phyloP scores from a whole-genome alignment of 2,329 filamentous ascomycete species.

The Colletotrichum lini region DNA sequence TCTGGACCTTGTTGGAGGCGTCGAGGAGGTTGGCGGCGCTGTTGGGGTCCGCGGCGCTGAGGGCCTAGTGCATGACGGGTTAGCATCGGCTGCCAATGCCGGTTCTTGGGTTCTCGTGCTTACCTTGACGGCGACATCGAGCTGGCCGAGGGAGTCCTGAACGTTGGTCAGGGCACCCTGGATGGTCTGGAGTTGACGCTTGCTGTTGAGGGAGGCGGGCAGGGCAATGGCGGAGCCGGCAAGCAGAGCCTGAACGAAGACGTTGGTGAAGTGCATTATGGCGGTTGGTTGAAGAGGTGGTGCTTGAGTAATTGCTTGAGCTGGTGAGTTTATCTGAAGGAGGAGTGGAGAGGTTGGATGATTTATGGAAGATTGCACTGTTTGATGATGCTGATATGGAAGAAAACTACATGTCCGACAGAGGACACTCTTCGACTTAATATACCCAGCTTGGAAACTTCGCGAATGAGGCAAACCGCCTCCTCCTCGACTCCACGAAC shows the following conservation, averaged over 20 bases:
- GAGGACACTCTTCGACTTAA: conserved; percentile 13
- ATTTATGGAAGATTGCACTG: neutral
- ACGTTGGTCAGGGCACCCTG: conserved; percentile 71
- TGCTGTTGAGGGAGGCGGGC: conserved; percentile 45
- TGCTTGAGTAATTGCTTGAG: neutral
- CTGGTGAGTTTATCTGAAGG: neutral
- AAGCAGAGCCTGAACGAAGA: conserved; percentile 64
- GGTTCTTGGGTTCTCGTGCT: accelerated
- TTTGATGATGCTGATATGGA: conserved; percentile 31
- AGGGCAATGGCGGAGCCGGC: conserved; percentile 64
- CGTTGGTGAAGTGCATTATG: conserved; percentile 50
- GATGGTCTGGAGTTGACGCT: conserved; percentile 67
- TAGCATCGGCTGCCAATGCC: neutral
- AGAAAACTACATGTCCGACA: neutral
- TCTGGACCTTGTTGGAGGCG: conserved; percentile 46
- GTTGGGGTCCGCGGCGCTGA: conserved; percentile 65
- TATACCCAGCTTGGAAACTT: conserved; percentile 21
- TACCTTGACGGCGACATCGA: conserved; percentile 49
- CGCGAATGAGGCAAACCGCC: neutral
- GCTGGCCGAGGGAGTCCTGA: conserved; percentile 72
- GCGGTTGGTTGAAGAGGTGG: conserved; percentile 14
- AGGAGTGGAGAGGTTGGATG: neutral
- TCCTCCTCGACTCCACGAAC: neutral
- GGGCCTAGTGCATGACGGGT: conserved; percentile 10
- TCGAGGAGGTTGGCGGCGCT: conserved; percentile 53